Evolutionary conservation across 2,329 filamentous ascomycete genomes (phyloP), one percentile per base, ranked within the genome.

Genomic region (Berkeleyomyces rouxiae): DNA sequence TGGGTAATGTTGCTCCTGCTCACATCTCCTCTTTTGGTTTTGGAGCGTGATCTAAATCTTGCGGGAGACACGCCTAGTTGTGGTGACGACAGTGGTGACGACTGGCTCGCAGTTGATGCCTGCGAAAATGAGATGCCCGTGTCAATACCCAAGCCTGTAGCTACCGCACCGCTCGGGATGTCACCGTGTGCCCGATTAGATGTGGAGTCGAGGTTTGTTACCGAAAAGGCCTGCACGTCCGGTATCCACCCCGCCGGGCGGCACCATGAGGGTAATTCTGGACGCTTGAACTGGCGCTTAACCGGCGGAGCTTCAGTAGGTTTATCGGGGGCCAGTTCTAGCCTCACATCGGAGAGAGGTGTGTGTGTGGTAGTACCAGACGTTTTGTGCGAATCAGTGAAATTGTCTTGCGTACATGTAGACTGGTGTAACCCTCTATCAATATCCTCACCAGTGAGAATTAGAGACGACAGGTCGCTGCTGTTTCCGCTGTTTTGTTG

Each of bases 31-130:
- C 40, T 37, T 36, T 4, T 55, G 57, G 5, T n/a, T n/a, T n/a
- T 44, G n/a, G 39, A 1, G 33, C 33, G 11, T 39, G 40, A 11
- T 23, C 31, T 59, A 11, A 9, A 31, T 31, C 13, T 59, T 31
- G 66, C 66, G 11, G 65, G 68, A 36, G 67, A 67, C 1, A 67
- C 65, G 6, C 69, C 67, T 46, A 69, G 72, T 23, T 69, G 63
- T 0, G 72, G 71, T 7, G 72, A 71, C 6, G 65, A 62, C 9
- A 7, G 69, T 58, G 63, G 39, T 7, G 63, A 63, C 1, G 61
- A 60, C 36, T 72, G 68, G 65, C 74, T 76, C 7, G 73, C 74
- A 7, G 75, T 77, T 1, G 75, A 75, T 4, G 75, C 76, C 65
- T 78, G 76, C 3, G 76, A 78, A 1, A 73, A 69, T 3, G 72